Evolutionary conservation across 225 moss, liverwort and hornwort genomes (phyloP).

Genomic region (Physcomitrium patens): DNA sequence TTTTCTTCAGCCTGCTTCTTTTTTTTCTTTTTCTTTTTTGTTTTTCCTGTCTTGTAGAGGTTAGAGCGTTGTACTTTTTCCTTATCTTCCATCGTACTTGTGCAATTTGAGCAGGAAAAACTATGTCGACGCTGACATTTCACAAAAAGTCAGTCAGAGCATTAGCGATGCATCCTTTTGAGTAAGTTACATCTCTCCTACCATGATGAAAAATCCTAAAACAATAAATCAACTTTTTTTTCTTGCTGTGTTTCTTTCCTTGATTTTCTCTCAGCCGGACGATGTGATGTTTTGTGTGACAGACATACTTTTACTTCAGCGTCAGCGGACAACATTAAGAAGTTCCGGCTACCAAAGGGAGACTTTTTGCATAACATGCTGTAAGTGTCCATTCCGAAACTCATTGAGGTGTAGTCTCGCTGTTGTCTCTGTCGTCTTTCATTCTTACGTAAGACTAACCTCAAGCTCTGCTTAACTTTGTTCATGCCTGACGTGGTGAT

Average conservation of each 20-base stretch:
- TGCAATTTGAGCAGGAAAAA: constrained; percentile 51
- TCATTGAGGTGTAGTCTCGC: neutral
- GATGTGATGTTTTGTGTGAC: constrained; percentile 10
- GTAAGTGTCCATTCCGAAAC: constrained; percentile 43
- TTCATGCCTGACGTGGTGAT: neutral
- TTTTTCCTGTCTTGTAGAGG: neutral
- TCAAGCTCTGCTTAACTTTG: neutral
- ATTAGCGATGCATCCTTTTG: constrained; percentile 82
- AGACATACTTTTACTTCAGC: constrained; percentile 84
- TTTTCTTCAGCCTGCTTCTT: neutral
- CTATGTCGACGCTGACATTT: constrained; percentile 78
- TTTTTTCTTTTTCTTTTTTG: neutral
- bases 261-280: neutral
- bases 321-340: constrained; percentile 78
- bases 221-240: neutral
- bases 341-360: constrained; percentile 71
- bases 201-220: neutral
- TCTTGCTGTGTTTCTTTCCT: neutral
- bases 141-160: constrained; percentile 84
- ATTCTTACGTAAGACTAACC: neutral
- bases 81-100: neutral
- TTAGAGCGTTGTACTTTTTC: neutral
- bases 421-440: neutral
- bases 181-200: constrained; percentile 49
- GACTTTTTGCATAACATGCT: constrained; percentile 81